Percentiles rank a stretch among this genome's conserved stretches.
phyloP scores from a whole-genome alignment of 2,329 filamentous ascomycete species.

The Lasiodiplodia sp. region DNA sequence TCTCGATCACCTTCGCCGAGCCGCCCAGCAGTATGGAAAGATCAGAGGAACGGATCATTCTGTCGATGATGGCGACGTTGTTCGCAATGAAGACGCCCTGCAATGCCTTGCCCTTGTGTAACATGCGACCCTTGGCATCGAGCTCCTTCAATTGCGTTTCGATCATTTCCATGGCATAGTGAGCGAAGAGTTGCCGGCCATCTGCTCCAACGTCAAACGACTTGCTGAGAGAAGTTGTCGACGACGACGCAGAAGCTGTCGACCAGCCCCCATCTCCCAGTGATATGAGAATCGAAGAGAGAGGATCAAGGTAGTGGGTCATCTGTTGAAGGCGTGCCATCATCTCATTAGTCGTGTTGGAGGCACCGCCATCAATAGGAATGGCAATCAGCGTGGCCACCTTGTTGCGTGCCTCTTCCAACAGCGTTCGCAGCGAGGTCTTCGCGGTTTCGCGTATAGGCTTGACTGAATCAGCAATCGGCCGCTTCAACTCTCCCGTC shows the following conservation, averaged over 20 bases:
- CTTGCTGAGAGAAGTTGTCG: constrained; percentile 65
- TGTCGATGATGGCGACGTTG: constrained; percentile 81
- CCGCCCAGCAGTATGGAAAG: constrained; percentile 72
- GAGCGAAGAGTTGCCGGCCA: constrained; percentile 83
- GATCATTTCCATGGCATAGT: constrained; percentile 90
- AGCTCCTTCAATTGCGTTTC: constrained; percentile 79
- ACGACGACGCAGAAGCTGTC: constrained; percentile 60
- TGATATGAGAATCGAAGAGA: constrained; percentile 90
- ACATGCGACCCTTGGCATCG: constrained; percentile 73
- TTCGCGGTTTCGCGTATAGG: constrained; percentile 94
- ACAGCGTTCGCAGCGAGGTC: constrained; percentile 78
- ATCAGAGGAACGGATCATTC: constrained; percentile 82
- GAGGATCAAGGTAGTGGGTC: constrained; percentile 82
- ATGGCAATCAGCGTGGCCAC: constrained; percentile 71
- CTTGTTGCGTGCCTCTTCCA: constrained; percentile 81
- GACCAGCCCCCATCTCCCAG: constrained; percentile 91
- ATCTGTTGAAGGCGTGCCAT: constrained; percentile 88
- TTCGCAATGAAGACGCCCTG: constrained; percentile 93
- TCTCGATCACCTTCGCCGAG: constrained; percentile 73
- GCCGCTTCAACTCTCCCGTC: constrained; percentile 83
- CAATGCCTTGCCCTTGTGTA: constrained; percentile 79
- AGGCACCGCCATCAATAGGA: constrained; percentile 78
- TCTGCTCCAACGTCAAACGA: constrained; percentile 90
- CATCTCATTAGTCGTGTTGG: constrained; percentile 80
- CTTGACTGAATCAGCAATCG: constrained; percentile 84